These are phyloP conservation scores for Salvia rosmarinus DNA, from an alignment of 257 asterid species.

Conservation along the genomic window DNA sequence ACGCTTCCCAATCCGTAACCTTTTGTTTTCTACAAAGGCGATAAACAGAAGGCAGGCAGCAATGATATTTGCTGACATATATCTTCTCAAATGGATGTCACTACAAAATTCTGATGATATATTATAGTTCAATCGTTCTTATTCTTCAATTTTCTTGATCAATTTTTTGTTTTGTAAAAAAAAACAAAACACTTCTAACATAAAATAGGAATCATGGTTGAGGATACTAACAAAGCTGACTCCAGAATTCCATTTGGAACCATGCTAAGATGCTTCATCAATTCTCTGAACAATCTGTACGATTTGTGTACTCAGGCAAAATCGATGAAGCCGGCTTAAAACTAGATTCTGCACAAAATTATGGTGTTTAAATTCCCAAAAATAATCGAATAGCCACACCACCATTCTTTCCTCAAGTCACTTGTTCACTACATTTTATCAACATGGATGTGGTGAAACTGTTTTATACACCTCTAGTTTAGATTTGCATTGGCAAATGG, in stretches of 20 bases:
- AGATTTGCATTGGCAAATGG: constrained; percentile 38
- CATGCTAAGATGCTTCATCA: neutral
- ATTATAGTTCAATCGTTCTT: neutral
- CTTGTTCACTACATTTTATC: neutral
- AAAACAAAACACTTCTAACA: neutral
- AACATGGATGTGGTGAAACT: constrained; percentile 38
- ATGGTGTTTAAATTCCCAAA: constrained; percentile 35
- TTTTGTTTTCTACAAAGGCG: constrained; percentile 24
- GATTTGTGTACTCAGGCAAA: constrained; percentile 28
- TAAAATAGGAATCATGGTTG: neutral
- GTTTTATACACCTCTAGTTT: constrained; percentile 32
- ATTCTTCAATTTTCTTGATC: neutral
- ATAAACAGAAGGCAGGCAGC: constrained; percentile 5
- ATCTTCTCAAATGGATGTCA: constrained; percentile 5
- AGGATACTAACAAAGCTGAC: constrained; percentile 44
- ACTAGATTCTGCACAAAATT: neutral
- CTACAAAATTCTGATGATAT: neutral
- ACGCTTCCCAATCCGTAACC: neutral
- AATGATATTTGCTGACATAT: neutral
- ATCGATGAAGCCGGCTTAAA: constrained; percentile 23
- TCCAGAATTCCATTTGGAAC: constrained; percentile 24
- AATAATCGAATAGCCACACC: constrained; percentile 3
- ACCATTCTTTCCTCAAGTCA: constrained; percentile 11
- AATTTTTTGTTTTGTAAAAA: neutral
- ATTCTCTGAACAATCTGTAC: neutral